Base-by-base conservation (phyloP, 352 stramenopile species). In the Achlya hypogyna region DNA sequence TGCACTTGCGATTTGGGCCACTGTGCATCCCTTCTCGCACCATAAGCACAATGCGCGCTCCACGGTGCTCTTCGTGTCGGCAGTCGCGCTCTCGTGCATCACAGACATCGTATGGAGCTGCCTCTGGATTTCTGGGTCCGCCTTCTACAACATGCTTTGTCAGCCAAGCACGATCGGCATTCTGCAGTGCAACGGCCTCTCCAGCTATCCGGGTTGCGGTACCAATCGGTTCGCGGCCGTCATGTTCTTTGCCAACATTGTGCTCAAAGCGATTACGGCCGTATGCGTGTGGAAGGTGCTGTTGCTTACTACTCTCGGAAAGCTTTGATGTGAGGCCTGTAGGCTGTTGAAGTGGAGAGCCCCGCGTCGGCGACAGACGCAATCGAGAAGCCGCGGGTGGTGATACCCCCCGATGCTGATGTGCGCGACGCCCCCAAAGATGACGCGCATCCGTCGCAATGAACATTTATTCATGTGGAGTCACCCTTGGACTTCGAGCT, bases 101-200 rank as follows among this genome's bases (percentile, higher is more conserved):
- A 88, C 80, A 2, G 81, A 91, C 47, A 65, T 89, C 42, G 70
- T 89, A n/a, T 91, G 83, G 83, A 85, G 84, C 73, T 78, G 72
- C 54, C 75, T 91, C 18, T 91, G 83, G 83, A 76, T 88, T 23
- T 88, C 79, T 12, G 79, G 81, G 0, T 65, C 63, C n/a, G 80
- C 88, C 6, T 91, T 91, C 67, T 89, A 86, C 68, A 80, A 88
- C 38, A 79, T 90, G 62, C 79, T 89, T 58, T 91, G 83, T 56
- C 77, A 28, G 35, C 60, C 60, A 28, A 38, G 10, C 42, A 49
- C n/a, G 12, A 67, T 67, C 59, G 60, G 60, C 18, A 67, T 67
- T 20, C 34, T 67, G 6, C 60, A 67, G 10, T 67, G 60, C 32
- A 45, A 67, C 32, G 60, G 60, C 2, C 34, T 67, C 5, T 22